phyloP scores from a whole-genome alignment of 1,139 yeast genomes.

The Magnusiomyces ingens region DNA sequence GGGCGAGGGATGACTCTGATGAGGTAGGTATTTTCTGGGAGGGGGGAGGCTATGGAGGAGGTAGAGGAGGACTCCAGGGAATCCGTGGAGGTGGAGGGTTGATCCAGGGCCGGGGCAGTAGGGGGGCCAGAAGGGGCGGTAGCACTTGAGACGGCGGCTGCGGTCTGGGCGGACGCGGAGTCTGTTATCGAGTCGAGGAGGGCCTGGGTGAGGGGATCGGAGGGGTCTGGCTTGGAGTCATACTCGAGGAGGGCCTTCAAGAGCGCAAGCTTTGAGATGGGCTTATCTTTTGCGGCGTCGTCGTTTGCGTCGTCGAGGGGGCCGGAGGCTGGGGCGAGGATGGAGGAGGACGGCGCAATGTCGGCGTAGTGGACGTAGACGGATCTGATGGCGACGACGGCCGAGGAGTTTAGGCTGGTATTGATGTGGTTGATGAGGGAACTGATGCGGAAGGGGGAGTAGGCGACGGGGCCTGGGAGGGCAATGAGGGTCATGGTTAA shows the following conservation, averaged over 20 bases:
- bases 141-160: no score
- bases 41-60: no score
- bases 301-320: slow-evolving; percentile 24
- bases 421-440: slow-evolving; percentile 68
- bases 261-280: slow-evolving; percentile 12
- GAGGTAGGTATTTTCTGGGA: slow-evolving; percentile 51
- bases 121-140: no score
- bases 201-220: slow-evolving; percentile 44
- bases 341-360: slow-evolving; percentile 36
- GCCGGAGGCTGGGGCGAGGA: slow-evolving; percentile 35
- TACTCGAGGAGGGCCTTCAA: slow-evolving; percentile 64
- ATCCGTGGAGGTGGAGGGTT: no score
- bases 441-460: slow-evolving; percentile 78
- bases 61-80: no score
- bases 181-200: slow-evolving; percentile 37
- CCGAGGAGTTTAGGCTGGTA: slow-evolving; percentile 55
- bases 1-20: slow-evolving; percentile 82
- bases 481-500: slow-evolving; percentile 44
- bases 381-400: slow-evolving; percentile 64
- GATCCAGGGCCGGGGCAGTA: no score
- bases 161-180: slow-evolving; percentile 5
- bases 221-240: slow-evolving; percentile 56
- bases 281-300: slow-evolving; percentile 37
- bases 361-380: slow-evolving; percentile 79
- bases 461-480: slow-evolving; percentile 85